Percentiles rank a stretch among this genome's conserved stretches.
phyloP scores from a whole-genome alignment of 768 basidiomycete genomes.

The Phylloporus arenicola region DNA sequence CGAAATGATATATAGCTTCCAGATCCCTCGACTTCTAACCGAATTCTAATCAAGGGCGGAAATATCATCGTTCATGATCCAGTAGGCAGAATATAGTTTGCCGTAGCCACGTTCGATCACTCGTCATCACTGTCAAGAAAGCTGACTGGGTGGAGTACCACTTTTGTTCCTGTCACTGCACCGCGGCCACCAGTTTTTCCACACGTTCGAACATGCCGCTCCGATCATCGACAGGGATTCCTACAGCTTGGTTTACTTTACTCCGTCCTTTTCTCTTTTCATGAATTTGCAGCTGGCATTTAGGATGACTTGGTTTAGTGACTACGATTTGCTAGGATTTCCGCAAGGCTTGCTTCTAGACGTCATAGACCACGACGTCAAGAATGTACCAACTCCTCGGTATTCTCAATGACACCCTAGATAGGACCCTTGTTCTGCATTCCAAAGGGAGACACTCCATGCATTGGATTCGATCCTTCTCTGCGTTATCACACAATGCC shows the following conservation, averaged over 20 bases:
- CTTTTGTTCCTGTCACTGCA: background rate
- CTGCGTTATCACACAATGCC: background rate
- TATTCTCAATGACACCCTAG: too few species aligned
- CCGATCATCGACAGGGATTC: background rate
- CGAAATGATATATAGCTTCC: background rate
- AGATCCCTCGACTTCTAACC: background rate
- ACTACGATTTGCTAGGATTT: too few species aligned
- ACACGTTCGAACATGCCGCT: background rate
- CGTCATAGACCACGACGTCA: too few species aligned
- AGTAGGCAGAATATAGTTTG: background rate
- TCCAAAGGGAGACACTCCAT: too few species aligned
- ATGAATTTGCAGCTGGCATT: background rate
- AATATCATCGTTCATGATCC: background rate
- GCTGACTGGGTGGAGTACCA: background rate
- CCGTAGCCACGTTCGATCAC: background rate
- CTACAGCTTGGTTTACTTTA: background rate
- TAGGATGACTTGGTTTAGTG: background rate
- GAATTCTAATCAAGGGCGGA: background rate
- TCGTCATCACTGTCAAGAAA: background rate
- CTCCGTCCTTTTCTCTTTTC: background rate
- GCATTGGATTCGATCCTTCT: too few species aligned
- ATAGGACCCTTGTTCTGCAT: too few species aligned
- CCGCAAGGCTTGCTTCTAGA: too few species aligned
- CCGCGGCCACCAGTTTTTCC: background rate
- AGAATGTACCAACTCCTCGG: too few species aligned